Evolutionary conservation across 2,329 filamentous ascomycete genomes (phyloP).

Genomic region (Aspergillus fijiensis): DNA sequence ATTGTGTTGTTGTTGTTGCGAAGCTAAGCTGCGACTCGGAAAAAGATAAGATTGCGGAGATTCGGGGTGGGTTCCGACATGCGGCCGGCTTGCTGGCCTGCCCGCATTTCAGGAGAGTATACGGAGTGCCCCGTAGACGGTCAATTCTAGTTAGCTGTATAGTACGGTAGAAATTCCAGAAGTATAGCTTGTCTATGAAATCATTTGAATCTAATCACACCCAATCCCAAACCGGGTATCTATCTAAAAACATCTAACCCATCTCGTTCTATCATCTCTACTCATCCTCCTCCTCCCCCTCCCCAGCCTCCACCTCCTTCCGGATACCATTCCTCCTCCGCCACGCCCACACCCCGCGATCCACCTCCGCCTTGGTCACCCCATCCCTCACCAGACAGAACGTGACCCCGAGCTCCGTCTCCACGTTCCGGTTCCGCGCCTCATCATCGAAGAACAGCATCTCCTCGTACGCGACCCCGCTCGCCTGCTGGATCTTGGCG

Average conservation of each 20-base stretch:
- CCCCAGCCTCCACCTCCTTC: conserved; percentile 11
- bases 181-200: too few species aligned
- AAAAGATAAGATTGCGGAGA: not conserved
- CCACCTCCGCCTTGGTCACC: conserved; percentile 72
- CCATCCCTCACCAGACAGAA: conserved; percentile 83
- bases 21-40: not conserved
- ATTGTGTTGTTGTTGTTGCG: not conserved
- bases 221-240: conserved; percentile 2
- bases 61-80: not conserved
- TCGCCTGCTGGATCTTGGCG: conserved; percentile 67
- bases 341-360: conserved; percentile 78
- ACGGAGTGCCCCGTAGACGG: too few species aligned
- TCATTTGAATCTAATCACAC: too few species aligned
- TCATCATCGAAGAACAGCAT: conserved; percentile 98
- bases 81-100: not conserved
- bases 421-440: conserved; percentile 78
- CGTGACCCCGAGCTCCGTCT: conserved; percentile 69
- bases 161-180: too few species aligned
- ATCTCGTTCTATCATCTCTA: not conserved
- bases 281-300: conserved; percentile 11
- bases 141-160: too few species aligned
- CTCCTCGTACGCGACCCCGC: conserved; percentile 70
- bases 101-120: too few species aligned
- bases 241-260: not conserved
- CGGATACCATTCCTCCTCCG: conserved; percentile 64